Base-by-base conservation (phyloP, 1,284 basidiomycete genomes). In the Pholiota adiposa region DNA sequence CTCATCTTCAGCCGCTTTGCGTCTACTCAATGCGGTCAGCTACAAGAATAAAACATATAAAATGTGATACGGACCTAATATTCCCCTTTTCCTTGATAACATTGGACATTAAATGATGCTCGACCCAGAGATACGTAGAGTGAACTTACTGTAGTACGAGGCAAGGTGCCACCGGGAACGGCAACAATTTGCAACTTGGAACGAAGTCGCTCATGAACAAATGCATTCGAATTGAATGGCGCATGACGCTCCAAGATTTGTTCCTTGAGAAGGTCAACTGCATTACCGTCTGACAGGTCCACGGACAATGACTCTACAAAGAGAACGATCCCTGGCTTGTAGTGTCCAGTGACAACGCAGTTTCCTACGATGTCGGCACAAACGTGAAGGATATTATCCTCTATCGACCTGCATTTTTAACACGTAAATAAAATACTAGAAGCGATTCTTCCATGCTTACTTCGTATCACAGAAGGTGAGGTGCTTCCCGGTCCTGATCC, bases 401-500 rank as follows among this genome's bases (percentile, higher is more conserved):
- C 61, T 9, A 63, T 59, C 2, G 61, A 51, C 41, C 61, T 63
- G 31, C n/a, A n/a, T n/a, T n/a, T n/a, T n/a, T 8, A 51, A 21
- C 18, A 21, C 36, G n/a, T 27, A 14, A 23, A 23, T 23, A 36
- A 4, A 11, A 38, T 19, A 38, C 2, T 18, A 6, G 14, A 11
- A 18, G n/a, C 5, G 23, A 40, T 3, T 8, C 1, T 21, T 11
- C 16, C 7, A 38, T 16, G 16, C 36, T 3, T 63, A 81, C 81
- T 83, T 84, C 19, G 85, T 86, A 67, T 87, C 84, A 67, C 83
- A 59, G 54, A 63, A 84, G 38, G 80, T 76, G 54, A 82, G 71
- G 58, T 81, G 81, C 70, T 79, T 84, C 64, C 83, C 78, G 31
- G 79, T 81, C 69, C 86, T 85, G 70, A 87, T 85, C 85, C 85